A percentile compares a stretch with the other conserved stretches of the same genome.
Evolutionary conservation across 2,329 filamentous ascomycete species (phyloP).

Genomic region (Verticillium dahliae): DNA sequence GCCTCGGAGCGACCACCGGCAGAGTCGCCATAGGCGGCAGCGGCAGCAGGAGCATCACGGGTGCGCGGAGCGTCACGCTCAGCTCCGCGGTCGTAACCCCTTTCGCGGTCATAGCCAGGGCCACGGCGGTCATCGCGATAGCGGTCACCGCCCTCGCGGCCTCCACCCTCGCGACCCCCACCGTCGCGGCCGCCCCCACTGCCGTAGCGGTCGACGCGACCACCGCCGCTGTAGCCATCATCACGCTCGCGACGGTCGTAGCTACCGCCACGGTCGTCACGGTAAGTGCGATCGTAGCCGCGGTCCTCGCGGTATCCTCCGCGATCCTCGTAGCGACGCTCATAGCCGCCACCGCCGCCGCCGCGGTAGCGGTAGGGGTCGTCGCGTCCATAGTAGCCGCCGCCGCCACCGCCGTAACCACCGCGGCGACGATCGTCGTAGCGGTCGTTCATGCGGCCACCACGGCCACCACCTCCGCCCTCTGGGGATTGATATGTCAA

Average conservation of each 20-base stretch:
- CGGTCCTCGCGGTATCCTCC: slow-evolving; percentile 40
- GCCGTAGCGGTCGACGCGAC: slow-evolving; percentile 19
- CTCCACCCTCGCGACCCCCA: slow-evolving; percentile 36
- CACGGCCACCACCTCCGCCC: slow-evolving; percentile 40
- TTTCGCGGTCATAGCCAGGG: slow-evolving; percentile 40
- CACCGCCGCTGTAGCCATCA: slow-evolving; percentile 31
- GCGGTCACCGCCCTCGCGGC: slow-evolving; percentile 20
- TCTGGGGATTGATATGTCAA: slow-evolving; percentile 17
- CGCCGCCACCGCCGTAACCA: slow-evolving; percentile 44
- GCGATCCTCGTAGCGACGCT: slow-evolving; percentile 33
- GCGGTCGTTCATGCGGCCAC: slow-evolving; percentile 46
- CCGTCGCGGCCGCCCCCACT: slow-evolving; percentile 40
- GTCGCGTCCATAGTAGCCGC: slow-evolving; percentile 38
- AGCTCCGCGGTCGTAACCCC: slow-evolving; percentile 38
- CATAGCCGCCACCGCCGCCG: slow-evolving; percentile 32
- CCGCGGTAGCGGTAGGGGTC: slow-evolving; percentile 52
- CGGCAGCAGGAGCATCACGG: slow-evolving; percentile 29
- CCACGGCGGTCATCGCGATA: slow-evolving; percentile 26
- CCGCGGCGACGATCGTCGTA: slow-evolving; percentile 62
- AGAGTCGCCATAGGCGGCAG: slow-evolving; percentile 30
- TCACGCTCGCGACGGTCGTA: slow-evolving; percentile 21
- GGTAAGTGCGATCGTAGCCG: slow-evolving; percentile 37
- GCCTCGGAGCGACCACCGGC: slow-evolving; percentile 27
- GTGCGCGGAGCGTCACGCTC: slow-evolving; percentile 33
- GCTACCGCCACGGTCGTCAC: slow-evolving; percentile 40